Base-by-base conservation (phyloP, 306 rosid genomes). In the Cajanus cajan region DNA sequence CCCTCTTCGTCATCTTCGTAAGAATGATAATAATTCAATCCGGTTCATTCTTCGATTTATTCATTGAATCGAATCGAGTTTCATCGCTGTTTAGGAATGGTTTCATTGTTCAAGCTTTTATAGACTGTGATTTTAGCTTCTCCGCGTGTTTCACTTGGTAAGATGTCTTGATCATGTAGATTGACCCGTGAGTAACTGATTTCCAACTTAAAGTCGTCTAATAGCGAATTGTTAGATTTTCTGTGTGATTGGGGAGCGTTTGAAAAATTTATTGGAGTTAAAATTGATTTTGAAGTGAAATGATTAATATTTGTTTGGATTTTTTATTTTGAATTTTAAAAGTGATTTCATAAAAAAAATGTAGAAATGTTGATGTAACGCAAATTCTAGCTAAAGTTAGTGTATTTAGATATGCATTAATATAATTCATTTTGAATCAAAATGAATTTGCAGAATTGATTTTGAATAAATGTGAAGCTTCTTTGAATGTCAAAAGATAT, bases 1-100 rank as follows among this genome's bases (percentile, higher is more conserved):
- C 96, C 0, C 84, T 95, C 40, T 86, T 95, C 58, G 97, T 95
- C 70, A 87, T 95, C 50, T 87, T 98, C 19, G 98, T 95, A 74
- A 90, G 97, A 9, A 54, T n/a, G n/a, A n/a, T 8, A 12, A 16
- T 72, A 4, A 18, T 73, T 64, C 73, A 51, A 18, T 51, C 36
- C n/a, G 14, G 1, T 19, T 28, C 8, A 40, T 40, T 71, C 11
- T 39, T 13, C 11, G 37, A 5, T 73, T 54, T 33, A 5, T 10
- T 33, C 28, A 79, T 69, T 14, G 7, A 21, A 19, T n/a, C n/a
- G n/a, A n/a, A n/a, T 67, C 34, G 13, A 34, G 11, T 65, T 74
- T 11, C 22, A 5, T 65, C n/a, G 8, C 62, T 33, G 51, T 69
- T 57, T 10, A 25, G 11, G 16, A 63, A 25, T 58, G 9, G 34